These are phyloP conservation scores for Talaromyces pinophilus DNA, from an alignment of 2,329 filamentous ascomycete species.

Conservation along the genomic window DNA sequence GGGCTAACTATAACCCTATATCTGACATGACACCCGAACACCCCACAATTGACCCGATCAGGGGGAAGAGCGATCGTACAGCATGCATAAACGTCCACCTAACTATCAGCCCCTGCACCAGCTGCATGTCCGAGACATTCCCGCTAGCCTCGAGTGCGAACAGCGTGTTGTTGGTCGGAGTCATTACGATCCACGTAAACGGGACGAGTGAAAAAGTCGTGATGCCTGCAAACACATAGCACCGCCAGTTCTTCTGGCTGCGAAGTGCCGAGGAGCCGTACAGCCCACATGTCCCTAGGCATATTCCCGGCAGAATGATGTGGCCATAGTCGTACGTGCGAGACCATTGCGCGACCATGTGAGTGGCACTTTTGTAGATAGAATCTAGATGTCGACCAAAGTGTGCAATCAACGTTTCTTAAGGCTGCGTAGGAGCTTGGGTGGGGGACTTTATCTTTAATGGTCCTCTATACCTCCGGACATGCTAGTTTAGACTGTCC, in stretches of 20 bases:
- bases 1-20: neutral
- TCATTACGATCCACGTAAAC: slow-evolving; percentile 42
- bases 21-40: neutral
- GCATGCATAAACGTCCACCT: slow-evolving; percentile 33
- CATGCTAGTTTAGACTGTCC: neutral
- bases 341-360: slow-evolving; percentile 36
- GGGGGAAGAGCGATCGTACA: slow-evolving; percentile 1
- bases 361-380: slow-evolving; percentile 24
- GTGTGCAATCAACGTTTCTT: neutral
- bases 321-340: slow-evolving; percentile 40
- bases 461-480: neutral
- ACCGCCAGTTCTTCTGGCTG: slow-evolving; percentile 20
- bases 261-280: slow-evolving; percentile 24
- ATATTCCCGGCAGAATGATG: slow-evolving; percentile 32
- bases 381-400: neutral
- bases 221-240: slow-evolving; percentile 28
- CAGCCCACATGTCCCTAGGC: slow-evolving; percentile 30
- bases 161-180: slow-evolving; percentile 37
- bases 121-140: neutral
- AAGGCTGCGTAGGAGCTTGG: neutral
- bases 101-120: slow-evolving; percentile 26
- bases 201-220: slow-evolving; percentile 38
- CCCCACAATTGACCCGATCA: slow-evolving; percentile 22
- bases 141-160: slow-evolving; percentile 26
- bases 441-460: neutral